Percentiles rank a stretch among this genome's conserved stretches.
phyloP scores from a whole-genome alignment of 2,329 filamentous ascomycete species.

The Aspergillus carbonarius region DNA sequence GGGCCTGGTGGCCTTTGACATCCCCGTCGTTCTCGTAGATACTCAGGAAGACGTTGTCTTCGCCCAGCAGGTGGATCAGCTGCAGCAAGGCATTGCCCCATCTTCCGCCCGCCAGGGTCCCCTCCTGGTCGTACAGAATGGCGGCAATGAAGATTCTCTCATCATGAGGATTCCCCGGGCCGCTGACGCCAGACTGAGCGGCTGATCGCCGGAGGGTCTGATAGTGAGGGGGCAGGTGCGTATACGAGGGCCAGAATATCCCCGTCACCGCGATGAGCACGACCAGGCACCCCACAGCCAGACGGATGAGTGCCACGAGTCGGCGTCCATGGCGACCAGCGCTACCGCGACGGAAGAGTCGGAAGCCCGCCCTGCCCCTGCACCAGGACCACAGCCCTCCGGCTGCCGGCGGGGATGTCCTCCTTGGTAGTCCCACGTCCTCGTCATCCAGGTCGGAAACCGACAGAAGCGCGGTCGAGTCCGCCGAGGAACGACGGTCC shows the following conservation, averaged over 20 bases:
- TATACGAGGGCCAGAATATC: constrained; percentile 57
- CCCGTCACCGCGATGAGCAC: constrained; percentile 40
- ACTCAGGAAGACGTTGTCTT: constrained; percentile 67
- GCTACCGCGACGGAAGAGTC: not conserved
- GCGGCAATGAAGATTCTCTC: constrained; percentile 72
- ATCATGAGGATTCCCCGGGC: constrained; percentile 52
- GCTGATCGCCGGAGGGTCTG: constrained; percentile 32
- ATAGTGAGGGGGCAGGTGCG: constrained; percentile 55
- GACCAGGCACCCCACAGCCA: not conserved
- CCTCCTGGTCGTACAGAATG: constrained; percentile 66
- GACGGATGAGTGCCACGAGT: not conserved
- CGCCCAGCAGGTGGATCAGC: constrained; percentile 64
- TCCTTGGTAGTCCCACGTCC: not conserved
- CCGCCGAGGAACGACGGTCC: not conserved
- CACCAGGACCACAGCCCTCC: not conserved
- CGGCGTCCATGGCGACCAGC: not conserved
- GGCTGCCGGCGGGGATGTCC: not conserved
- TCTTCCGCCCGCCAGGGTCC: constrained; percentile 58
- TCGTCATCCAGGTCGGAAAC: not conserved
- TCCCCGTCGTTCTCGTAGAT: constrained; percentile 72
- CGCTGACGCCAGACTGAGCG: constrained; percentile 28
- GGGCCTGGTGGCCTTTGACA: constrained; percentile 52
- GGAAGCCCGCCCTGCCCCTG: not conserved
- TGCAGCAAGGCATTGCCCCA: constrained; percentile 63
- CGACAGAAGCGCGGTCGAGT: not conserved